Conservation (phyloP, 805 yeast species). For the Cyberlindnera suaveolens region DNA sequence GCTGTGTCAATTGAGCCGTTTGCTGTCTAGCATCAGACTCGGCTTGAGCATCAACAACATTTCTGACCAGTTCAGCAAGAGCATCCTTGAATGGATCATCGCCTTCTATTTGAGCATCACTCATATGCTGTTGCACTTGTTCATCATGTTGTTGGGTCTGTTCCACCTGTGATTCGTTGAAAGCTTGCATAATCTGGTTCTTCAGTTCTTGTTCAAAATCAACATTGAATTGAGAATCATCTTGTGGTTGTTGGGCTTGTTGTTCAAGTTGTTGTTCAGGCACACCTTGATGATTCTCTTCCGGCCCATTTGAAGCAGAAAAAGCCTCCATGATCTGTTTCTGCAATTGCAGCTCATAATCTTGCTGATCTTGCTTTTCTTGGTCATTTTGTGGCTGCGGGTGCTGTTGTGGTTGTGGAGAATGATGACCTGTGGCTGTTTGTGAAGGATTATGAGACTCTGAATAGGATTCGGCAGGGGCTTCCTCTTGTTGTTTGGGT, state of each 20-base stretch:
- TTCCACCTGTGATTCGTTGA: conserved; percentile 7
- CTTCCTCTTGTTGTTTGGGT: too few relatives aligned
- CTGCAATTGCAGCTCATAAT: conserved; percentile 18
- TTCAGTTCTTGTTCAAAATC: conserved; percentile 19
- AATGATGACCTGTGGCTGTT: background rate
- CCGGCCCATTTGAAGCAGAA: conserved; percentile 12
- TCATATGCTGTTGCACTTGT: conserved; percentile 1
- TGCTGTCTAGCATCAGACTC: conserved; percentile 12
- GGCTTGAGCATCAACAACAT: conserved; percentile 38
- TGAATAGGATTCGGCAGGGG: background rate
- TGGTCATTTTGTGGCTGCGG: background rate
- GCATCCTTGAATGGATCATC: conserved; percentile 43
- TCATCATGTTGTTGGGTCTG: conserved; percentile 4
- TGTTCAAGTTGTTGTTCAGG: background rate
- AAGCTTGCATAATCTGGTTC: conserved; percentile 17
- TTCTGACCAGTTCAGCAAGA: conserved; percentile 48
- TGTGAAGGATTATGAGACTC: too few relatives aligned
- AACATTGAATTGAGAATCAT: conserved; percentile 1
- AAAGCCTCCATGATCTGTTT: conserved; percentile 21
- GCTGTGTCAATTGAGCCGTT: background rate
- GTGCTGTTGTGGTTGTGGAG: background rate
- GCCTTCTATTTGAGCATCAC: background rate
- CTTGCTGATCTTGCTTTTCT: conserved; percentile 1
- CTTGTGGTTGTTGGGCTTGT: conserved; percentile 13
- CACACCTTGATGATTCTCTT: conserved; percentile 3